phyloP scores from a whole-genome alignment of 495 filamentous ascomycete species.

The Cryomyces minteri region DNA sequence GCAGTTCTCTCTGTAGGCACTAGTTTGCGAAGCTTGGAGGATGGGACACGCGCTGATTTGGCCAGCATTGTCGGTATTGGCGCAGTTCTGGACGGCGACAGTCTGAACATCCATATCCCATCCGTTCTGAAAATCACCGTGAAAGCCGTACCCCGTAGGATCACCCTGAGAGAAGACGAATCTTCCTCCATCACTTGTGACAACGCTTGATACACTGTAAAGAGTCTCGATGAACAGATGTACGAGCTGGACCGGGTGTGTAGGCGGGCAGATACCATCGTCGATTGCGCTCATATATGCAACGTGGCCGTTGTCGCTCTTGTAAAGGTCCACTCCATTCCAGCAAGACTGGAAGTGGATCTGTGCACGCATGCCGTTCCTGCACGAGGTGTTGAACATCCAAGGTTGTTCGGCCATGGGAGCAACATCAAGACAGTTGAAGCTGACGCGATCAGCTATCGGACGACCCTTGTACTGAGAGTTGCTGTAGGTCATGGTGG shows the following conservation, averaged over 20 bases:
- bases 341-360: slow-evolving; percentile 14
- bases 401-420: slow-evolving; percentile 4
- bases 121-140: slow-evolving; percentile 15
- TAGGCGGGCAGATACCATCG: slow-evolving; percentile 12
- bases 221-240: slow-evolving; percentile 18
- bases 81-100: slow-evolving; percentile 5
- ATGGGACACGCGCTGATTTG: slow-evolving; percentile 7
- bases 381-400: slow-evolving; percentile 9
- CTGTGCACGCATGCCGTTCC: slow-evolving; percentile 12
- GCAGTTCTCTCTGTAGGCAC: slow-evolving; percentile 6
- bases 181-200: slow-evolving; percentile 1
- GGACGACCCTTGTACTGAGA: slow-evolving; percentile 10
- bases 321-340: slow-evolving; percentile 11
- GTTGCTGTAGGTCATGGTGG: slow-evolving; percentile 26
- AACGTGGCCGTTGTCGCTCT: slow-evolving; percentile 16
- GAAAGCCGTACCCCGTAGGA: slow-evolving; percentile 13
- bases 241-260: slow-evolving; percentile 5
- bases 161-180: slow-evolving; percentile 11
- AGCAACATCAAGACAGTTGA: slow-evolving; percentile 14
- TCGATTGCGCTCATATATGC: slow-evolving; percentile 15
- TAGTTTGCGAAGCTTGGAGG: slow-evolving; percentile 2
- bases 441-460: slow-evolving; percentile 23
- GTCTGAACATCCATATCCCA: slow-evolving; percentile 9
- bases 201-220: slow-evolving; percentile 6
- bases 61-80: slow-evolving; percentile 2